phyloP scores from a whole-genome alignment of 2,329 filamentous ascomycete species.

The Penicillium sp. region DNA sequence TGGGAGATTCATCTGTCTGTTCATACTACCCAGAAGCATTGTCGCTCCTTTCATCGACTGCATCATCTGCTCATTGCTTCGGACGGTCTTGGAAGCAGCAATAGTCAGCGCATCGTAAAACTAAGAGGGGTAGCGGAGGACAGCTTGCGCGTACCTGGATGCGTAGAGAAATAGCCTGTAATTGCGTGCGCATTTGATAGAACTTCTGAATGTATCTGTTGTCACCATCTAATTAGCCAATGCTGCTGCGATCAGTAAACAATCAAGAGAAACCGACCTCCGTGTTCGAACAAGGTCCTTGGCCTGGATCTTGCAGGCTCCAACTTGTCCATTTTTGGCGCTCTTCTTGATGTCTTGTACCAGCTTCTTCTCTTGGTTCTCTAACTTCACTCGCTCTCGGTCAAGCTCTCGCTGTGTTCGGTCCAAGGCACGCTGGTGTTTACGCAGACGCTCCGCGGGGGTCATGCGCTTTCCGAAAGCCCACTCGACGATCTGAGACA shows the following conservation, averaged over 20 bases:
- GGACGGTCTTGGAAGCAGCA: conserved; percentile 68
- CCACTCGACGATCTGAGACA: conserved; percentile 88
- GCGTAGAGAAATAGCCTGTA: conserved; percentile 91
- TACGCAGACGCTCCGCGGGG: conserved; percentile 65
- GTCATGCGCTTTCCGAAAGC: conserved; percentile 99
- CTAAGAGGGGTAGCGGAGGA: neutral
- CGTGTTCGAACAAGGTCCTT: conserved; percentile 94
- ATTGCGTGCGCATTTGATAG: conserved; percentile 94
- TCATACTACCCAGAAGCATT: conserved; percentile 91
- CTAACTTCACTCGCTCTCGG: conserved; percentile 88
- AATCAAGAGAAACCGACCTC: conserved; percentile 51
- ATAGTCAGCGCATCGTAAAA: conserved; percentile 6
- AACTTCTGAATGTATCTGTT: conserved; percentile 92
- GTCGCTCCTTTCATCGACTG: conserved; percentile 99
- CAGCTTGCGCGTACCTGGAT: conserved; percentile 68
- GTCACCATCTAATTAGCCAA: conserved; percentile 4
- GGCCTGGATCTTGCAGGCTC: conserved; percentile 96
- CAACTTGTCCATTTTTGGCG: conserved; percentile 96
- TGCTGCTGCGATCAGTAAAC: neutral
- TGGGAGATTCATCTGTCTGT: conserved; percentile 94
- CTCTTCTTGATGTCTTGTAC: conserved; percentile 96
- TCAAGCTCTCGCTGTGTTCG: conserved; percentile 97
- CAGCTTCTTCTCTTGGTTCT: conserved; percentile 98
- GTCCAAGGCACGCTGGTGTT: conserved; percentile 92
- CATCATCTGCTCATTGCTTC: conserved; percentile 99